Percentiles rank a stretch among this genome's conserved stretches.
These are phyloP conservation scores for Pichia thaimueangensis DNA, from an alignment of 805 yeast species.

Conservation along the genomic window DNA sequence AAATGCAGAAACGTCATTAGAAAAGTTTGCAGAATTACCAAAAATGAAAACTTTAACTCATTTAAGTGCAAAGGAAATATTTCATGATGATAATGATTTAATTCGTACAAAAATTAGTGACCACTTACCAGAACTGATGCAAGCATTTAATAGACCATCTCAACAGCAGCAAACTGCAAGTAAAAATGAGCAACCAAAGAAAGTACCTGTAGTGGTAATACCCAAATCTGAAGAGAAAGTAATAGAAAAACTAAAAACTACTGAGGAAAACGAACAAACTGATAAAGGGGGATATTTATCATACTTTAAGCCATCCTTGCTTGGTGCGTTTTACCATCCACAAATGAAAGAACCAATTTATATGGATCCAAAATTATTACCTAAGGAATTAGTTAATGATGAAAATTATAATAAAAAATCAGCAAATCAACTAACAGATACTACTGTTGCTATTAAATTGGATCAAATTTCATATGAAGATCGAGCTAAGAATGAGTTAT, in stretches of 20 bases:
- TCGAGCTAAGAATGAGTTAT: slow-evolving; percentile 9
- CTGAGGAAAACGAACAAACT: background rate
- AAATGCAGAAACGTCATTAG: background rate
- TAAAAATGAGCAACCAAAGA: slow-evolving; percentile 43
- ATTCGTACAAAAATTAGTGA: slow-evolving; percentile 46
- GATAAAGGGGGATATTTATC: slow-evolving; percentile 3
- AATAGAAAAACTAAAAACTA: slow-evolving; percentile 35
- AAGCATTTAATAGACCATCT: slow-evolving; percentile 46
- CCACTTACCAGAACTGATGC: slow-evolving; percentile 59
- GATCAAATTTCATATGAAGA: slow-evolving; percentile 7
- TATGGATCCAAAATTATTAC: too few species aligned
- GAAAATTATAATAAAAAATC: background rate
- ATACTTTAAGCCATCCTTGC: slow-evolving; percentile 13
- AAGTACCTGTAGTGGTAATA: slow-evolving; percentile 20
- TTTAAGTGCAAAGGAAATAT: slow-evolving; percentile 9
- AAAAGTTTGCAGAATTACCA: background rate
- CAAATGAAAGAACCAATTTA: slow-evolving; percentile 21
- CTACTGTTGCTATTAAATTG: slow-evolving; percentile 3
- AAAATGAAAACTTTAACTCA: background rate
- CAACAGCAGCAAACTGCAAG: too few species aligned
- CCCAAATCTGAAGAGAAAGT: background rate
- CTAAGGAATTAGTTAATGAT: too few species aligned
- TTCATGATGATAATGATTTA: slow-evolving; percentile 11
- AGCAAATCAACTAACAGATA: background rate
- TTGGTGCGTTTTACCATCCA: slow-evolving; percentile 22